These are phyloP conservation scores for Penicillium vulpinum DNA, from an alignment of 2,329 filamentous ascomycete species.

Conservation along the genomic window DNA sequence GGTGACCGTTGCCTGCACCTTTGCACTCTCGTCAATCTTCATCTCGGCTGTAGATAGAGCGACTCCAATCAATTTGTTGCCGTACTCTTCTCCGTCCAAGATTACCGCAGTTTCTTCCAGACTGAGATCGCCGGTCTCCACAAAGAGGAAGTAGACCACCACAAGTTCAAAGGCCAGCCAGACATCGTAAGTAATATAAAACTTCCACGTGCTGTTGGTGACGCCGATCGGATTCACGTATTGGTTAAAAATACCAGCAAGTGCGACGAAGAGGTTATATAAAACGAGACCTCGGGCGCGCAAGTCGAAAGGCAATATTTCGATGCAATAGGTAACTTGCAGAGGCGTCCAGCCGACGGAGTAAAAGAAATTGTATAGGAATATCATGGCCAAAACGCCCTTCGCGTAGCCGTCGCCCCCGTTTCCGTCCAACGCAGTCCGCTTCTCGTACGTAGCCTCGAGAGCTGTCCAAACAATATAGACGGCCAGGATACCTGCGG, in stretches of 20 bases:
- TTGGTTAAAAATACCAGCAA: slow-evolving; percentile 51
- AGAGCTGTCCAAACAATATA: slow-evolving; percentile 13
- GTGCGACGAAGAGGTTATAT: slow-evolving; percentile 30
- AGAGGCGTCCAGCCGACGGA: slow-evolving; percentile 30
- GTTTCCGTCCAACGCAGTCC: slow-evolving; percentile 1
- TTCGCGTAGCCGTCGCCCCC: slow-evolving; percentile 31
- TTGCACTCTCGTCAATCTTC: background rate
- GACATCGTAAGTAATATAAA: slow-evolving; percentile 35
- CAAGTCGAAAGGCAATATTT: slow-evolving; percentile 55
- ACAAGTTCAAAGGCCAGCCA: slow-evolving; percentile 31
- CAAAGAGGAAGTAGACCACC: slow-evolving; percentile 36
- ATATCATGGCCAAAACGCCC: slow-evolving; percentile 50
- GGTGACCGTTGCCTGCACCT: background rate
- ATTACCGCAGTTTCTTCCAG: slow-evolving; percentile 28
- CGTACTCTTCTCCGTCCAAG: slow-evolving; percentile 30
- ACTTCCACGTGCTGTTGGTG: slow-evolving; percentile 25
- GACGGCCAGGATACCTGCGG: slow-evolving; percentile 14
- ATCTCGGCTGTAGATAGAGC: background rate
- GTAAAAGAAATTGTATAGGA: slow-evolving; percentile 48
- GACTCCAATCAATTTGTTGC: background rate
- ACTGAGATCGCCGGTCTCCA: slow-evolving; percentile 27
- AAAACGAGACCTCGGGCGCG: slow-evolving; percentile 58
- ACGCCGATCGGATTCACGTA: slow-evolving; percentile 35
- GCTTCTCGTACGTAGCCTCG: slow-evolving; percentile 5
- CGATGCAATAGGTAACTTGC: slow-evolving; percentile 35